These are phyloP conservation scores for Lobosporangium transversale DNA, from an alignment of 192 early-diverging fungal genomes.

Conservation along the genomic window DNA sequence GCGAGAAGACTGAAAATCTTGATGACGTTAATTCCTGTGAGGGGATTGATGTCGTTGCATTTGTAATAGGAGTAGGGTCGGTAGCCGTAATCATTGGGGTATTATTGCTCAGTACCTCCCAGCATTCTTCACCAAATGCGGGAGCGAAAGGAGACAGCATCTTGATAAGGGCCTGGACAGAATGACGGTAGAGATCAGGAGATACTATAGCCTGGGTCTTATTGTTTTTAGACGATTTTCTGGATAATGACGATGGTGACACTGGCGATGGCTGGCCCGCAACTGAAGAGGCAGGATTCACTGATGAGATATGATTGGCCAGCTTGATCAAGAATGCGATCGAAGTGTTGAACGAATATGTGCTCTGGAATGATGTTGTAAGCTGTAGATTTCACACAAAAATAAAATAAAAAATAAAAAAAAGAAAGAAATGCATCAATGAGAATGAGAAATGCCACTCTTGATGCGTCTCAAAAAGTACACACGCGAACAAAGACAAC, in stretches of 20 bases:
- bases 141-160: slow-evolving; percentile 83
- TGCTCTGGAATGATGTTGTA: slow-evolving; percentile 44
- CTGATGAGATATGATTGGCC: slow-evolving; percentile 56
- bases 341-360: slow-evolving; percentile 81
- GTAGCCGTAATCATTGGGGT: too few species aligned
- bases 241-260: too few species aligned
- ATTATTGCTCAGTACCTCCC: slow-evolving; percentile 68
- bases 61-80: not conserved
- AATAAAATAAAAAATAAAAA: slow-evolving; percentile 6
- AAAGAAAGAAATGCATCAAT: too few species aligned
- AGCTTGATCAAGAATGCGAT: slow-evolving; percentile 89
- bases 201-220: slow-evolving; percentile 13
- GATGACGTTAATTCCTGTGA: not conserved
- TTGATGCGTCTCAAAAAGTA: too few species aligned
- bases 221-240: slow-evolving; percentile 4
- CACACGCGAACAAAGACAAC: too few species aligned
- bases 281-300: slow-evolving; percentile 12
- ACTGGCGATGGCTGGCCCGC: not conserved
- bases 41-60: not conserved
- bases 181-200: slow-evolving; percentile 63
- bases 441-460: too few species aligned
- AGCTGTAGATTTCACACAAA: slow-evolving; percentile 29
- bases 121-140: slow-evolving; percentile 78
- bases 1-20: slow-evolving; percentile 58
- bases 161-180: slow-evolving; percentile 66